These are phyloP conservation scores for Fagopyrum esculentum DNA, from an alignment of 148 eudicot genomes.

Conservation along the genomic window DNA sequence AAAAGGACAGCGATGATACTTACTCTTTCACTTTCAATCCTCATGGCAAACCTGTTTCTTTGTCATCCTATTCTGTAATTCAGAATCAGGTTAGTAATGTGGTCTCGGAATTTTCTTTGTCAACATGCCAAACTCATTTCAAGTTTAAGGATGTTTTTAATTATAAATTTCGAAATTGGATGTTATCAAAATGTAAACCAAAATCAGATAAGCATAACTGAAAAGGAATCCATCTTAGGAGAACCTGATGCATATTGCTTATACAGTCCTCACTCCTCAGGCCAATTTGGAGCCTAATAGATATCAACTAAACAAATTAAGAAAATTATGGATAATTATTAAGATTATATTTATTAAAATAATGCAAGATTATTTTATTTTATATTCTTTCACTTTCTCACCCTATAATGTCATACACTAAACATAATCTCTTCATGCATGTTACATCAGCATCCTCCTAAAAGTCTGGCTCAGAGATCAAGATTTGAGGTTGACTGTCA, in stretches of 20 bases:
- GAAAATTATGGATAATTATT: not conserved
- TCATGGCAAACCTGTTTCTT: constrained; percentile 18
- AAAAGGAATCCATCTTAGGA: not conserved
- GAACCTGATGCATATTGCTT: not conserved
- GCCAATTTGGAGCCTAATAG: not conserved
- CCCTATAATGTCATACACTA: not conserved
- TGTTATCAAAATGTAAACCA: not conserved
- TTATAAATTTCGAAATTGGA: not conserved
- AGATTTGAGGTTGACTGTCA: constrained; percentile 15
- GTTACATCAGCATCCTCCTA: constrained; percentile 10
- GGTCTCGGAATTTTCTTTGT: not conserved
- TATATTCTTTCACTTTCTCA: not conserved
- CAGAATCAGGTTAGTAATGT: constrained; percentile 33
- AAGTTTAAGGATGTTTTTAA: not conserved
- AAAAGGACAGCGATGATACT: constrained; percentile 26
- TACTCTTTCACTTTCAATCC: constrained; percentile 25
- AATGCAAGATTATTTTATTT: not conserved
- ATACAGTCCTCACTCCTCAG: not conserved
- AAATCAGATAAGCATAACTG: not conserved
- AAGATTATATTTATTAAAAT: not conserved
- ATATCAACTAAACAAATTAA: not conserved
- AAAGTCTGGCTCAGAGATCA: constrained; percentile 19
- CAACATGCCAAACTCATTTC: not conserved
- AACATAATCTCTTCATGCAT: not conserved
- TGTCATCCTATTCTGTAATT: constrained; percentile 17